Evolutionary conservation across 768 basidiomycete species (phyloP).

Genomic region (Cubamyces lactineus): DNA sequence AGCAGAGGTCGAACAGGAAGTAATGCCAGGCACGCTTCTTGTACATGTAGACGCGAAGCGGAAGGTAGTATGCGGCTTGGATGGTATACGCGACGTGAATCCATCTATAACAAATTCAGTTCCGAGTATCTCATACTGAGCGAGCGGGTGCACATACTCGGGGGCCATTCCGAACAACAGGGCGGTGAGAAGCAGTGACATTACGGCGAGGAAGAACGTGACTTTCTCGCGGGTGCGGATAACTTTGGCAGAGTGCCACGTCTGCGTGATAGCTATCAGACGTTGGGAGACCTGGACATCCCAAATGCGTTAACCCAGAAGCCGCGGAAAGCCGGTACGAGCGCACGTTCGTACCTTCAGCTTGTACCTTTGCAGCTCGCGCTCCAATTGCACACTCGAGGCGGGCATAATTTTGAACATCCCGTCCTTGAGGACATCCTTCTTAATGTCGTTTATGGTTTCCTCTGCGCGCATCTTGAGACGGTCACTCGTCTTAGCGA

Average conservation of each 20-base stretch:
- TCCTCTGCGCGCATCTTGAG: conserved; percentile 84
- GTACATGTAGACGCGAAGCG: conserved; percentile 82
- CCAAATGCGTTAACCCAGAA: background rate
- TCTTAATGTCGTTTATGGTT: conserved; percentile 57
- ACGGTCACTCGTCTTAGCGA: conserved; percentile 85
- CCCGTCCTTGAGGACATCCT: conserved; percentile 29
- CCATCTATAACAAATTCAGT: conserved; percentile 54
- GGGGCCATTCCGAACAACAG: conserved; percentile 89
- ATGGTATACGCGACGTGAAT: conserved; percentile 86
- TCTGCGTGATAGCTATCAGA: conserved; percentile 72
- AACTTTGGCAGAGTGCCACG: conserved; percentile 94
- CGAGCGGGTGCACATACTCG: conserved; percentile 54
- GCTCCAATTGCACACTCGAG: conserved; percentile 73
- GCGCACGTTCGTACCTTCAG: conserved; percentile 55
- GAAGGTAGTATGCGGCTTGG: conserved; percentile 77
- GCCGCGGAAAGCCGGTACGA: background rate
- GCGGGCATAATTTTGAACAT: conserved; percentile 64
- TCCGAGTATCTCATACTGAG: background rate
- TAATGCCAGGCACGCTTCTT: conserved; percentile 95
- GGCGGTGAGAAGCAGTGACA: conserved; percentile 82
- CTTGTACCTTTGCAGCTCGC: conserved; percentile 85
- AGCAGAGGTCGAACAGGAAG: conserved; percentile 91
- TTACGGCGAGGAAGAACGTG: conserved; percentile 93
- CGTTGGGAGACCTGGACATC: conserved; percentile 71
- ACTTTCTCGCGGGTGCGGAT: conserved; percentile 82